phyloP scores from a whole-genome alignment of 176 grass and related monocot genomes.

The Carex kokanica region DNA sequence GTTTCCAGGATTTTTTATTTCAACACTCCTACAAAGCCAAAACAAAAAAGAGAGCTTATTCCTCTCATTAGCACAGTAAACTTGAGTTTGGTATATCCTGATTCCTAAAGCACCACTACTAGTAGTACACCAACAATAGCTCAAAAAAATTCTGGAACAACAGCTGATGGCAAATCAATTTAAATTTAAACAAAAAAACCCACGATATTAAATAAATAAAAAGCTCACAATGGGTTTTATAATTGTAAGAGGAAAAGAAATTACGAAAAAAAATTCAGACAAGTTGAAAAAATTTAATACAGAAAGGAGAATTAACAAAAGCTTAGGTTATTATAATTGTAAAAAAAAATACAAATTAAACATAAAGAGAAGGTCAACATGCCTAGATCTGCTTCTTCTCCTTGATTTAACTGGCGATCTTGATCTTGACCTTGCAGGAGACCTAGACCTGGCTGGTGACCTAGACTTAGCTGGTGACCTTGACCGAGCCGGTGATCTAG shows the following conservation, averaged over 20 bases:
- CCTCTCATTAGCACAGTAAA: background rate
- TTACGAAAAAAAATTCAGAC: background rate
- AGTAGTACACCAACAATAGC: background rate
- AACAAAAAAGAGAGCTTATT: constrained; percentile 24
- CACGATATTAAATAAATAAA: background rate
- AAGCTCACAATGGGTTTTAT: background rate
- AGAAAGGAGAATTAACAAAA: constrained; percentile 18
- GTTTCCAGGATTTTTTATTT: constrained; percentile 78
- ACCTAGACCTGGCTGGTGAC: constrained; percentile 28
- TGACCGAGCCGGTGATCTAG: constrained; percentile 37
- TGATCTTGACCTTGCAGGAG: constrained; percentile 33
- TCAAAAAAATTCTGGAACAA: background rate
- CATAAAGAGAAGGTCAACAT: constrained; percentile 28
- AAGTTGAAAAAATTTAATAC: background rate
- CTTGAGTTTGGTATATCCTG: background rate
- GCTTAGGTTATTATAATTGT: background rate
- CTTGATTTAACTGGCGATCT: constrained; percentile 41
- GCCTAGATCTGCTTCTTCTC: constrained; percentile 81
- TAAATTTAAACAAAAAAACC: background rate
- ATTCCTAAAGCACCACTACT: background rate
- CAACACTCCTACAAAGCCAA: constrained; percentile 43
- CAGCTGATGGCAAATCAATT: background rate
- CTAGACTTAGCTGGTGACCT: constrained; percentile 41
- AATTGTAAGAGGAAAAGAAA: background rate
- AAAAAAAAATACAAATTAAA: constrained; percentile 2